These are phyloP conservation scores for Aureobasidium sp. DNA, from an alignment of 2,329 filamentous ascomycete species.

Conservation along the genomic window DNA sequence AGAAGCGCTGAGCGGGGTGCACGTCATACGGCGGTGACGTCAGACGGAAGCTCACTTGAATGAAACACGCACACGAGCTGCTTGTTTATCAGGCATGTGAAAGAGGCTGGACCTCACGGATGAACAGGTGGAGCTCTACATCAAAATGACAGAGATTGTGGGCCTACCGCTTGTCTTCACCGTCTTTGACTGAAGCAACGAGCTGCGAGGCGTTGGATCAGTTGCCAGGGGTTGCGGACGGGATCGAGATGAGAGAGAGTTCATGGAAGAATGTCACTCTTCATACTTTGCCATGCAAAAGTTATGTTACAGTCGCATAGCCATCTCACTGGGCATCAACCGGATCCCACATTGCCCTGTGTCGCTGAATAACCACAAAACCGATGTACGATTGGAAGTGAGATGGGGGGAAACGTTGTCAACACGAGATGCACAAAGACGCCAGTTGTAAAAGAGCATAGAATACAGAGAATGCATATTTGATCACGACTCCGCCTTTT, in stretches of 20 bases:
- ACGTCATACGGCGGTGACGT: background rate
- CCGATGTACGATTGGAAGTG: background rate
- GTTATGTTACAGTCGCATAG: background rate
- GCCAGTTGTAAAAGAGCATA: constrained; percentile 2
- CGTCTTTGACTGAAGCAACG: background rate
- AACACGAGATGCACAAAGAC: background rate
- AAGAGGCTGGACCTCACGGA: background rate
- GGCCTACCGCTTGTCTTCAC: background rate
- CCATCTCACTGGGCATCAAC: background rate
- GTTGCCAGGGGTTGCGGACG: background rate
- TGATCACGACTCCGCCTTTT: constrained; percentile 1
- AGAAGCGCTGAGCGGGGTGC: background rate
- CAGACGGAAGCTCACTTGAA: background rate
- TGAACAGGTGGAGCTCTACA: background rate
- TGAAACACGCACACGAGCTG: background rate
- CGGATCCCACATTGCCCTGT: background rate
- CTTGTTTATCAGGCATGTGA: background rate
- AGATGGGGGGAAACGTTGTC: background rate
- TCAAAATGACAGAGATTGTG: background rate
- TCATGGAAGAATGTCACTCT: background rate
- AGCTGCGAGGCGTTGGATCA: background rate
- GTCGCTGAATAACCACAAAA: background rate
- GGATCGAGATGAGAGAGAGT: background rate
- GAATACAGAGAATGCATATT: constrained; percentile 5
- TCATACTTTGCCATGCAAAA: background rate